phyloP scores from a whole-genome alignment of 2,329 filamentous ascomycete species.

The Neonectria hederae region DNA sequence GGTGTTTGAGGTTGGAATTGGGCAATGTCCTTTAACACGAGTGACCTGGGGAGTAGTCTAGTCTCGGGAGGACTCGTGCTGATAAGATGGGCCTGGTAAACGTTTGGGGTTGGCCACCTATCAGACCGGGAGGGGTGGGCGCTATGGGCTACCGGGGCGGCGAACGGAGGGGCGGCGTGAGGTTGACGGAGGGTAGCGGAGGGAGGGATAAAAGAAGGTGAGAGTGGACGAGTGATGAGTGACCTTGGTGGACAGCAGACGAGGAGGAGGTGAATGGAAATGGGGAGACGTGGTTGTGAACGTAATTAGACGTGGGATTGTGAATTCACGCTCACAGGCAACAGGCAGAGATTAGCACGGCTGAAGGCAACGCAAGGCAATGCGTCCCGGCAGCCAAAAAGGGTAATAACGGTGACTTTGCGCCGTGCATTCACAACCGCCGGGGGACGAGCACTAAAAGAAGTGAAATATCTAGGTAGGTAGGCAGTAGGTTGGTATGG shows the following conservation, averaged over 20 bases:
- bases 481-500: too few relatives aligned
- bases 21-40: constrained; percentile 10
- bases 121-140: constrained; percentile 2
- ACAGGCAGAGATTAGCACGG: neutral
- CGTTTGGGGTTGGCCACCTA: neutral
- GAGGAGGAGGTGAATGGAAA: neutral
- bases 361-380: neutral
- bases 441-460: neutral
- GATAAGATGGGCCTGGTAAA: constrained; percentile 12
- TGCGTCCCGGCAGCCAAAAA: neutral
- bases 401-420: neutral
- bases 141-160: constrained; percentile 2
- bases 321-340: neutral
- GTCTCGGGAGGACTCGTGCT: neutral
- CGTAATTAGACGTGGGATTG: neutral
- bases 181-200: neutral
- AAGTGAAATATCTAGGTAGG: neutral
- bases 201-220: neutral
- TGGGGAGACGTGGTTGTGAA: neutral
- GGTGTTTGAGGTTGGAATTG: constrained; percentile 11
- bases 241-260: neutral
- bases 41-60: constrained; percentile 6
- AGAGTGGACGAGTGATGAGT: neutral
- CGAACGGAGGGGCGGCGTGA: neutral
- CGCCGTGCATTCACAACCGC: neutral